A percentile compares a stretch with the other conserved stretches of the same genome.
Evolutionary conservation across 139 green algal species (phyloP).

Genomic region (Chlamydomonas applanata): DNA sequence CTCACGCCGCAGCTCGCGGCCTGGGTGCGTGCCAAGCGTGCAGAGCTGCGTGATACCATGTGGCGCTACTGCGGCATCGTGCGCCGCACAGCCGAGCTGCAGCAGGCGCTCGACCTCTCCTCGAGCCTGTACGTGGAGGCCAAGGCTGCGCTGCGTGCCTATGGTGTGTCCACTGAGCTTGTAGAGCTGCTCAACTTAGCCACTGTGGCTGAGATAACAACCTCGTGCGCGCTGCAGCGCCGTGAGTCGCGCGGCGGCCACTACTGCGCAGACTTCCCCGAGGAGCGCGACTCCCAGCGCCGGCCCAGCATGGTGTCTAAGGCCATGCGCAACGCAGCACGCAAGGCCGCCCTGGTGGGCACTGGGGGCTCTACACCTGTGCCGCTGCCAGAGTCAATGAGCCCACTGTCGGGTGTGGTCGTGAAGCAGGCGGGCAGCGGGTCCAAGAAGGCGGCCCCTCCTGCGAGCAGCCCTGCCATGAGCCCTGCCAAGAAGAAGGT

Average conservation of each 20-base stretch:
- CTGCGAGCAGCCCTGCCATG: background rate
- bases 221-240: conserved; percentile 78
- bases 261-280: conserved; percentile 73
- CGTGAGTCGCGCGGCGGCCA: conserved; percentile 84
- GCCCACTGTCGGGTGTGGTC: background rate
- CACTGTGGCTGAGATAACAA: conserved; percentile 79
- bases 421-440: background rate
- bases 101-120: conserved; percentile 46
- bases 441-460: no score
- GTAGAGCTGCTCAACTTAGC: conserved; percentile 90
- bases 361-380: conserved; percentile 9
- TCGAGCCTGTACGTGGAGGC: conserved; percentile 60
- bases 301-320: conserved; percentile 55
- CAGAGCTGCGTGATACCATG: conserved; percentile 78
- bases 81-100: conserved; percentile 62
- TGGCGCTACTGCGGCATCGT: conserved; percentile 90
- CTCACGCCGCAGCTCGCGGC: conserved; percentile 3
- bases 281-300: conserved; percentile 30
- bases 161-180: conserved; percentile 61
- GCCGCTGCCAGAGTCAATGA: background rate
- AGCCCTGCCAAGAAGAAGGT: background rate
- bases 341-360: conserved; percentile 37
- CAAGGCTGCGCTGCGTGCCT: conserved; percentile 47
- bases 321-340: background rate
- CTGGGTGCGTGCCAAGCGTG: conserved; percentile 45